Evolutionary conservation across 2,329 filamentous ascomycete genomes (phyloP).

Genomic region (Byssoonygena ceratinophila): DNA sequence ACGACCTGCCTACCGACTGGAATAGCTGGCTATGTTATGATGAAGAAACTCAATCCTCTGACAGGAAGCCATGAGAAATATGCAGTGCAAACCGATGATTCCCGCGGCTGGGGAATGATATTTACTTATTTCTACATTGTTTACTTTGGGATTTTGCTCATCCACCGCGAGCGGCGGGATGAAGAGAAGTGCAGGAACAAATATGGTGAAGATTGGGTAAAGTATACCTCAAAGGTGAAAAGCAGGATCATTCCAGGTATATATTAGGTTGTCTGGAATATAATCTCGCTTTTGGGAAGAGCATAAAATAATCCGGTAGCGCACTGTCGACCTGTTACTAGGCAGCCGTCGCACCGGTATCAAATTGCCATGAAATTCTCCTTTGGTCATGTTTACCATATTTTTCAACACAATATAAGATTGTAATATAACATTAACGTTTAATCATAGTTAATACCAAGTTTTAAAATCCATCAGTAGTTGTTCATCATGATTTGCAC

Average conservation of each 20-base stretch:
- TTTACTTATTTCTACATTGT: constrained; percentile 91
- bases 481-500: background rate
- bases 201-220: constrained; percentile 86
- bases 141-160: constrained; percentile 77
- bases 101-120: constrained; percentile 71
- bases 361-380: background rate
- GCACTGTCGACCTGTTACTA: too few species aligned
- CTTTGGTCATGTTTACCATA: background rate
- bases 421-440: background rate
- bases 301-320: background rate
- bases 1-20: constrained; percentile 80
- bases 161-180: constrained; percentile 78
- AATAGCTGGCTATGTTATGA: constrained; percentile 67
- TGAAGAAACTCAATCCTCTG: constrained; percentile 37
- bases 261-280: constrained; percentile 50
- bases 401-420: background rate
- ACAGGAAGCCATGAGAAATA: constrained; percentile 58
- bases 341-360: too few species aligned
- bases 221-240: constrained; percentile 71
- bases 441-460: background rate
- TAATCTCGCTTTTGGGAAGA: background rate
- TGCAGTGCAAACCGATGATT: constrained; percentile 60
- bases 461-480: too few species aligned
- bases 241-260: constrained; percentile 76
- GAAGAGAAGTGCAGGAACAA: constrained; percentile 85